Evolutionary conservation across 2,329 filamentous ascomycete genomes (phyloP), one percentile per base, ranked within the genome.

Genomic region (Trichophyton verrucosum): DNA sequence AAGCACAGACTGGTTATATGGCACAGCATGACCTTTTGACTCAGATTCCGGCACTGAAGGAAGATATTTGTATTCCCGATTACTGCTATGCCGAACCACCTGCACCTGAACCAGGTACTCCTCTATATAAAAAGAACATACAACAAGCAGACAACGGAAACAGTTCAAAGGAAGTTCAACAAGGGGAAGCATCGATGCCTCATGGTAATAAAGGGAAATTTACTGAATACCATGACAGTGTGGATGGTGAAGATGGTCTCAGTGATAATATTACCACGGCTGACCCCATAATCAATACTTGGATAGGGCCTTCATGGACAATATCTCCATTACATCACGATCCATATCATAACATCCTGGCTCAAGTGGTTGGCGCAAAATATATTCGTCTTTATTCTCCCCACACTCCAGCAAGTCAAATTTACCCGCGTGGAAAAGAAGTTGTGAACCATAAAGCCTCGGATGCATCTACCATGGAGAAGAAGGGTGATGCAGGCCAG

Each of bases 261-360:
- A 42, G 58, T 22, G 59, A 51, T 7, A 64, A 65, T 33, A 24
- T 57, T 46, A 59, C 55, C 3, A 33, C 55, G 11, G 11, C 55
- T 8, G 80, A 83, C 22, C 89, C 89, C 0, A 77, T 88, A 49
- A 79, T 95, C 17, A 95, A 97, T 73, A 91, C 89, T 6, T 99
- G 94, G 94, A 87, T 97, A 64, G 94, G 94, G 0, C 94, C 94
- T 0, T 78, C 85, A 0, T 86, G 85, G 57, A 97, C 94, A 0
- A 91, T 96, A 64, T 96, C 91, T 0, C 94, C 94, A 1, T 78
- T 97, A 0, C 94, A 99, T 72, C 95, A 90, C 1, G 94, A 97
- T 69, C 89, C 88, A 1, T 95, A 96, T 72, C 89, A 96, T 70
- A 97, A 97, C 69, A 83, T 97, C 56, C 82, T 97, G 3, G 86